Evolutionary conservation across 208 protist genomes (phyloP).

Genomic region (Trypanosoma avium): DNA sequence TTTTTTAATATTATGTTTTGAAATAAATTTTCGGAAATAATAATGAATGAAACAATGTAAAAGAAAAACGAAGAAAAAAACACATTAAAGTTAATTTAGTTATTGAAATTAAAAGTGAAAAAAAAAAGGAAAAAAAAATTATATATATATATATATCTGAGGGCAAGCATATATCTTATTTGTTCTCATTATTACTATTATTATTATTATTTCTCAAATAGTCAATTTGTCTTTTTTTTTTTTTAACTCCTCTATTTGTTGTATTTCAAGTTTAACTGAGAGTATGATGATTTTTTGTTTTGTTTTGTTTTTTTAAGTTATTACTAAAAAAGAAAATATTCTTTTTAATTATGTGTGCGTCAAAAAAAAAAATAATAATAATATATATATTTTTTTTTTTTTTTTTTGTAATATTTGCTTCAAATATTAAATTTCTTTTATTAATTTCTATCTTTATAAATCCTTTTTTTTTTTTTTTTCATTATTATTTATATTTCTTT

Average conservation of each 20-base stretch:
- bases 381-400: neutral
- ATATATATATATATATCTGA: slow-evolving; percentile 18
- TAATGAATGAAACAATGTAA: too few relatives aligned
- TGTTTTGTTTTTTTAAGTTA: neutral
- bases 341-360: too few relatives aligned
- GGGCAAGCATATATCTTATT: neutral
- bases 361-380: too few relatives aligned
- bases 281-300: slow-evolving; percentile 1
- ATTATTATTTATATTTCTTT: neutral
- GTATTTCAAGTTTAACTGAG: neutral
- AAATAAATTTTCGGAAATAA: too few relatives aligned
- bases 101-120: too few relatives aligned
- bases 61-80: too few relatives aligned
- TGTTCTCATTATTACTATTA: too few relatives aligned
- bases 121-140: too few relatives aligned
- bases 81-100: too few relatives aligned
- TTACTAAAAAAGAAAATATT: too few relatives aligned
- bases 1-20: too few relatives aligned
- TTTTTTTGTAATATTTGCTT: neutral
- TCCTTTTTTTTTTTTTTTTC: neutral
- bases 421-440: neutral
- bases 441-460: neutral
- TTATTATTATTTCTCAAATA: too few relatives aligned
- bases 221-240: neutral
- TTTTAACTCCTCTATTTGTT: slow-evolving; percentile 1